A percentile compares a stretch with the other conserved stretches of the same genome.
phyloP scores from a whole-genome alignment of 192 early-diverging fungal genomes.

The Spinellus fusiger region DNA sequence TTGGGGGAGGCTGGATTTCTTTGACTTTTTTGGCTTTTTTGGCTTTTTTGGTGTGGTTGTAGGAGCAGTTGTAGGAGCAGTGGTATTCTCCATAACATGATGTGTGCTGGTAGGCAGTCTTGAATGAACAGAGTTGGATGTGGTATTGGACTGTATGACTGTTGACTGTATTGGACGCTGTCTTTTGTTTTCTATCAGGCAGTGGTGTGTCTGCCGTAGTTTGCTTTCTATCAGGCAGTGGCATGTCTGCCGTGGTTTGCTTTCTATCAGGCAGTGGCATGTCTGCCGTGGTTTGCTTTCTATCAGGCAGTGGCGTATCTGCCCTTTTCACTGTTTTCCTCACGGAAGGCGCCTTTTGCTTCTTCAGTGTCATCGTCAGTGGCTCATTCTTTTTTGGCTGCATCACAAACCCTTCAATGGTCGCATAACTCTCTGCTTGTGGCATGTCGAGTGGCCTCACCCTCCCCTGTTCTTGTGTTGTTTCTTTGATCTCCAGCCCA shows the following conservation, averaged over 20 bases:
- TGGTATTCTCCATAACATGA: background rate
- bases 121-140: background rate
- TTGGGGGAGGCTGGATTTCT: constrained; percentile 17
- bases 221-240: too few species aligned
- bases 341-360: background rate
- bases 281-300: background rate
- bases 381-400: constrained; percentile 12
- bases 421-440: constrained; percentile 18
- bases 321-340: background rate
- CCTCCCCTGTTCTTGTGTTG: background rate
- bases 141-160: too few species aligned
- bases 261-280: background rate
- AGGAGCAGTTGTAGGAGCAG: background rate
- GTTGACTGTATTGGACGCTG: too few species aligned
- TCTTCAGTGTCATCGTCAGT: constrained; percentile 2
- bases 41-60: background rate
- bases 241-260: background rate
- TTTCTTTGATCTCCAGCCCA: constrained; percentile 17
- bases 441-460: background rate
- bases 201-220: too few species aligned
- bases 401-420: constrained; percentile 35
- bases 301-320: background rate
- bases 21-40: constrained; percentile 3
- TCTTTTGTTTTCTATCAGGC: too few species aligned
- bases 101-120: background rate